phyloP scores from a whole-genome alignment of 2,329 filamentous ascomycete species.

The Sporothrix humicola region DNA sequence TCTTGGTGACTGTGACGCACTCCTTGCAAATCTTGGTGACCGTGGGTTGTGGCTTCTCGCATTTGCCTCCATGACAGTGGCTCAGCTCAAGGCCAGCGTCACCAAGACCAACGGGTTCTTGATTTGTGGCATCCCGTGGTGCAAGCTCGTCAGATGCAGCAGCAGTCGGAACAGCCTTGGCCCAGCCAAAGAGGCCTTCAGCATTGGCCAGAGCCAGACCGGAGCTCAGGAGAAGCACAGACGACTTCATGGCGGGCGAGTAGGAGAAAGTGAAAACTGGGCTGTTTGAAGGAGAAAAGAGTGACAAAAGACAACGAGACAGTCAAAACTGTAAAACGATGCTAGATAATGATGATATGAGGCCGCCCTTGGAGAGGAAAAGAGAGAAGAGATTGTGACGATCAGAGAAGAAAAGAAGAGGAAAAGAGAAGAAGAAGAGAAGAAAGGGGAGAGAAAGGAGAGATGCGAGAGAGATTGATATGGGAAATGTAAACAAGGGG shows the following conservation, averaged over 20 bases:
- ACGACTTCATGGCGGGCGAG: slow-evolving; percentile 36
- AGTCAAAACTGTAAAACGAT: slow-evolving; percentile 26
- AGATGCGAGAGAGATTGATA: background rate
- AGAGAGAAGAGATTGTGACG: slow-evolving; percentile 19
- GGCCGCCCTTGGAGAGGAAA: slow-evolving; percentile 26
- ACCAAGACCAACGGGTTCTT: background rate
- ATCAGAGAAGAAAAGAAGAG: background rate
- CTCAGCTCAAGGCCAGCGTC: slow-evolving; percentile 10
- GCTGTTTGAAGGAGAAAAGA: slow-evolving; percentile 2
- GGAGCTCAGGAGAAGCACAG: slow-evolving; percentile 34
- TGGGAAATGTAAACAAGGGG: background rate
- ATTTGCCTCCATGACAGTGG: slow-evolving; percentile 9
- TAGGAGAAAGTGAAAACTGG: background rate
- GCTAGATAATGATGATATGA: slow-evolving; percentile 34
- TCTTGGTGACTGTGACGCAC: slow-evolving; percentile 27
- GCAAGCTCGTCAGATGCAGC: background rate
- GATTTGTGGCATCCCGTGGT: slow-evolving; percentile 19
- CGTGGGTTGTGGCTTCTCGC: background rate
- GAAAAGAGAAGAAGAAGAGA: slow-evolving; percentile 10
- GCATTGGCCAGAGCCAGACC: slow-evolving; percentile 32
- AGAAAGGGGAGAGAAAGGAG: background rate
- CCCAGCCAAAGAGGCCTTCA: slow-evolving; percentile 29
- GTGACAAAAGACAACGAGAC: slow-evolving; percentile 22
- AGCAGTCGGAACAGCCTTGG: background rate
- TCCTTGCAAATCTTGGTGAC: slow-evolving; percentile 28